Conservation (phyloP, 1,284 basidiomycete species). For the Stygiomarasmius scandens region DNA sequence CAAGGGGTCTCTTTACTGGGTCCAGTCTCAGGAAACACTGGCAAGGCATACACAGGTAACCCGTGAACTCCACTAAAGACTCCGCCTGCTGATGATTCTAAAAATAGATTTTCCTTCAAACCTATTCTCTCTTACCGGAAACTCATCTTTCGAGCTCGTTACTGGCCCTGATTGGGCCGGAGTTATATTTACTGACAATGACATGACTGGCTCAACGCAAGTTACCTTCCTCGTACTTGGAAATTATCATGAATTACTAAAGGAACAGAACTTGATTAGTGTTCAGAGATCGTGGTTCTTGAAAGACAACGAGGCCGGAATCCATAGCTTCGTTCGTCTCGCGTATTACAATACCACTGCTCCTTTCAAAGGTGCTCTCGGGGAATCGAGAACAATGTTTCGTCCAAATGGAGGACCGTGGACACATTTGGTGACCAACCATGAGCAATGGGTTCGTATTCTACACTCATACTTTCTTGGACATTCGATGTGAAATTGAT, state of each 20-base stretch:
- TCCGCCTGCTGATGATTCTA: background rate
- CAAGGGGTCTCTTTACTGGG: constrained; percentile 11
- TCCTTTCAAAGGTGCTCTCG: constrained; percentile 22
- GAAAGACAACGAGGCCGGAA: constrained; percentile 26
- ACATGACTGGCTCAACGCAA: constrained; percentile 12
- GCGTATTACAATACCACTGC: constrained; percentile 26
- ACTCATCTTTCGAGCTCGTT: constrained; percentile 15
- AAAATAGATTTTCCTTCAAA: constrained; percentile 17
- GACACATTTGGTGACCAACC: constrained; percentile 27
- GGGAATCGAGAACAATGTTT: constrained; percentile 31
- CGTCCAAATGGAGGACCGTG: constrained; percentile 27
- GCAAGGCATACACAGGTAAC: constrained; percentile 16
- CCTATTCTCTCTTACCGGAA: constrained; percentile 13
- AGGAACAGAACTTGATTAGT: background rate
- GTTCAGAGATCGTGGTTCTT: constrained; percentile 31
- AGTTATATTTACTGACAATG: constrained; percentile 20
- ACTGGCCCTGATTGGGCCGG: constrained; percentile 17
- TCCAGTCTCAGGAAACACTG: constrained; percentile 14
- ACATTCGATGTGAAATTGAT: background rate
- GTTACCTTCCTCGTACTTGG: background rate
- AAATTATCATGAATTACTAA: too few relatives aligned
- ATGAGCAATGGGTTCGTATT: constrained; percentile 23
- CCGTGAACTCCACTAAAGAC: background rate
- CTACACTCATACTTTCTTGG: background rate
- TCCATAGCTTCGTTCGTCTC: constrained; percentile 29